A percentile compares a stretch with the other conserved stretches of the same genome.
These are phyloP conservation scores for Annulohypoxylon maeteangense DNA, from an alignment of 495 filamentous ascomycete genomes.

Conservation along the genomic window DNA sequence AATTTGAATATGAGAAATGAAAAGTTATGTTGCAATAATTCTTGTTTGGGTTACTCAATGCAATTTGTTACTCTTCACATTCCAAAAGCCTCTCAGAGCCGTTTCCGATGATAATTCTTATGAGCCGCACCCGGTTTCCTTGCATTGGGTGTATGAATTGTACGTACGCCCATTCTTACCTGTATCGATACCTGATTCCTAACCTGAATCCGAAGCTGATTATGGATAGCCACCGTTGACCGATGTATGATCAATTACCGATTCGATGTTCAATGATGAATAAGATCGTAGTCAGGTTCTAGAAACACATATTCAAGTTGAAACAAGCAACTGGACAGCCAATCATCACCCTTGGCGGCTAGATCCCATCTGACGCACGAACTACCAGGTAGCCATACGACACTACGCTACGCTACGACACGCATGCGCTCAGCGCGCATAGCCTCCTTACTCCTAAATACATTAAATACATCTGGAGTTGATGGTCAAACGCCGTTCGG, in stretches of 20 bases:
- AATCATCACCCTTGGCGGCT: background rate
- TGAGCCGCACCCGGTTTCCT: slow-evolving; percentile 32
- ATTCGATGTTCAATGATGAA: background rate
- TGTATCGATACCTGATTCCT: background rate
- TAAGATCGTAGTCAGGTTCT: background rate
- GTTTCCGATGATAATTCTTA: slow-evolving; percentile 18
- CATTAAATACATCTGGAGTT: background rate
- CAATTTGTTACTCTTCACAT: slow-evolving; percentile 23
- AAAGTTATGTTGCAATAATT: background rate
- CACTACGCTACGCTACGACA: slow-evolving; percentile 1
- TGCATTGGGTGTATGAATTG: too few relatives aligned
- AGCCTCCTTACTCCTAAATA: background rate
- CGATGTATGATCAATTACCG: background rate
- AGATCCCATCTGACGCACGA: slow-evolving; percentile 8
- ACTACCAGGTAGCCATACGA: background rate
- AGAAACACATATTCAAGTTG: background rate
- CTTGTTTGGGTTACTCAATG: background rate
- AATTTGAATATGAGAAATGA: background rate
- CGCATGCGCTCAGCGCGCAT: background rate
- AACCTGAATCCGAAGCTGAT: background rate
- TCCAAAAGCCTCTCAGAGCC: slow-evolving; percentile 19
- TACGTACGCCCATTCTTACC: background rate
- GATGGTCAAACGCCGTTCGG: background rate
- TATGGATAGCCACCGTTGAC: background rate
- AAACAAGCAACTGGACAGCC: background rate